These are phyloP conservation scores for Breynia disticha DNA, from an alignment of 441 rosid genomes.

Conservation along the genomic window DNA sequence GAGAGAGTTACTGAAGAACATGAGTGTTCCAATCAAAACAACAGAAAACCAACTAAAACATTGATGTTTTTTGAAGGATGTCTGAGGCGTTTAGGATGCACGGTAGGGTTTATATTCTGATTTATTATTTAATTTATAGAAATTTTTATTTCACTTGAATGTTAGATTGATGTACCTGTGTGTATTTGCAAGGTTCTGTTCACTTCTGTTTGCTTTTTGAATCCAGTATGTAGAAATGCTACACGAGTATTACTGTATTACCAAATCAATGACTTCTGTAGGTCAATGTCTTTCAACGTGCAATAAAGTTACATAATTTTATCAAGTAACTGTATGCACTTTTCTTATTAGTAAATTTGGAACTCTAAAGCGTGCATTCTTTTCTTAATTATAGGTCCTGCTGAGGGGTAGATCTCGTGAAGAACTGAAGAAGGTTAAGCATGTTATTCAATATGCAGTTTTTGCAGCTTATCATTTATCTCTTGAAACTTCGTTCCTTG, in stretches of 20 bases:
- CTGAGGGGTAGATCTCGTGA: slow-evolving; percentile 63
- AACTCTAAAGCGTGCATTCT: not conserved
- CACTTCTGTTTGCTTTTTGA: no score
- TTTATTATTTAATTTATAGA: no score
- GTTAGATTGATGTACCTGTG: no score
- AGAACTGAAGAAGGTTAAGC: slow-evolving; percentile 81
- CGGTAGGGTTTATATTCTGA: slow-evolving; percentile 43
- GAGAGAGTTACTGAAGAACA: slow-evolving; percentile 71
- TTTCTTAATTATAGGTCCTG: slow-evolving; percentile 41
- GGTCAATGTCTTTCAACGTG: no score
- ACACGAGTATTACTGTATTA: no score
- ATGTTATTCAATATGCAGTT: slow-evolving; percentile 73
- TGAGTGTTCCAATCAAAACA: slow-evolving; percentile 45
- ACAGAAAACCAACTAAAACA: slow-evolving; percentile 70
- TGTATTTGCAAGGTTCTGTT: no score
- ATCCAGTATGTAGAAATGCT: no score
- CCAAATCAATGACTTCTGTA: no score
- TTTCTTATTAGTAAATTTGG: no score
- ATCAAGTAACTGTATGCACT: no score
- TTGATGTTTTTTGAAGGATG: slow-evolving; percentile 98
- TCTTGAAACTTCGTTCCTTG: slow-evolving; percentile 92
- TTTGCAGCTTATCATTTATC: slow-evolving; percentile 97
- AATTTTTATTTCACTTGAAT: no score
- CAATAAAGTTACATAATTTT: no score
- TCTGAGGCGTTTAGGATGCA: slow-evolving; percentile 93